Percentiles rank a stretch among this genome's conserved stretches.
Conservation (phyloP, 2,329 filamentous ascomycete species). For the Diplodia seriata region DNA sequence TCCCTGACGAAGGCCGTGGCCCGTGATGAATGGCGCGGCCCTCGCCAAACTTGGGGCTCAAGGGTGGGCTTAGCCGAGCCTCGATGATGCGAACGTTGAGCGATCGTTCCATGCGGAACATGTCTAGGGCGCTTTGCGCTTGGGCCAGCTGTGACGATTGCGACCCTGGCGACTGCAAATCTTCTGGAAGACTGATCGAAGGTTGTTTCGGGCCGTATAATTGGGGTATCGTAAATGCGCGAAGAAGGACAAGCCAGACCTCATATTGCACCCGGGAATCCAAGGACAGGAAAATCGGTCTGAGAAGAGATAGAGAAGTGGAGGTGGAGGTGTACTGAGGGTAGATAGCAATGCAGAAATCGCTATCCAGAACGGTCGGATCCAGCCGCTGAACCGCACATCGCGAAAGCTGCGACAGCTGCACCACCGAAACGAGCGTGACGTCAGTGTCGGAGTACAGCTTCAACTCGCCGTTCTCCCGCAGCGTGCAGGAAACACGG, state of each 20-base stretch:
- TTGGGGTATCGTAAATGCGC: slow-evolving; percentile 91
- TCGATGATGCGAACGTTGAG: slow-evolving; percentile 67
- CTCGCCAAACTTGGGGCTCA: slow-evolving; percentile 45
- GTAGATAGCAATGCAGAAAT: slow-evolving; percentile 94
- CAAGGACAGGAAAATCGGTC: slow-evolving; percentile 87
- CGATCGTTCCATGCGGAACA: slow-evolving; percentile 71
- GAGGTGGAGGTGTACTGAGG: slow-evolving; percentile 84
- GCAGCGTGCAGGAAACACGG: slow-evolving; percentile 87
- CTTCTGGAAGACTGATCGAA: slow-evolving; percentile 53
- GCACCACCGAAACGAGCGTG: slow-evolving; percentile 79
- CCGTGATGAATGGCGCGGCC: slow-evolving; percentile 28
- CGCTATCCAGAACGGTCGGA: slow-evolving; percentile 86
- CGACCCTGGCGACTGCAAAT: slow-evolving; percentile 41
- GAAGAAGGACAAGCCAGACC: slow-evolving; percentile 92
- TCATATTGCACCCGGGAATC: slow-evolving; percentile 92
- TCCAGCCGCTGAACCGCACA: slow-evolving; percentile 91
- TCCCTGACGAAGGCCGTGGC: slow-evolving; percentile 43
- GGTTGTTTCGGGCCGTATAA: slow-evolving; percentile 74
- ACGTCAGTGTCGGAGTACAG: slow-evolving; percentile 86
- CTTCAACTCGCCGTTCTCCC: slow-evolving; percentile 94
- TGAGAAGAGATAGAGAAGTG: slow-evolving; percentile 75
- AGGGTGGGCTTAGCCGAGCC: slow-evolving; percentile 59
- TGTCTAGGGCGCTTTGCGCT: slow-evolving; percentile 57
- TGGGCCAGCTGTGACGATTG: slow-evolving; percentile 41
- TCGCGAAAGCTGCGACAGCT: slow-evolving; percentile 85